Evolutionary conservation across 2,329 filamentous ascomycete species (phyloP), one percentile per base, ranked within the genome.

Genomic region (Clonostachys solani): DNA sequence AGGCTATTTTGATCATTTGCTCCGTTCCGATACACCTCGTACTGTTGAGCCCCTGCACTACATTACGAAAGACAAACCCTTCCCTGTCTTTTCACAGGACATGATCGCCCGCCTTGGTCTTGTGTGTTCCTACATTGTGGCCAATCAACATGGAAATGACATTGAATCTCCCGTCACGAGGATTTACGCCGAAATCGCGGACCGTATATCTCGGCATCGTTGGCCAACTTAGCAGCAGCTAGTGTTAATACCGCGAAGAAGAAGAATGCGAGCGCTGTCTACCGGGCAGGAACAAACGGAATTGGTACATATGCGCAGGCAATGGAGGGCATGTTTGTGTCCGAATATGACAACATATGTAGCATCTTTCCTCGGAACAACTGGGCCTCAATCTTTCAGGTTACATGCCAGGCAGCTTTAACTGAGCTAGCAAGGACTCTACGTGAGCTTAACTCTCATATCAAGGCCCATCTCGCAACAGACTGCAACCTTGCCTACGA

Each of bases 401-500:
- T 84, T 15, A 92, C 92, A 3, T 94, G 89, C 61, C 85, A 90
- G 57, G 74, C 80, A 34, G 80, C 92, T 12, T 74, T 99, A 50
- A 78, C 83, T 8, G 91, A 96, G 58, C 87, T 97, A 56, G 84
- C 87, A 6, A 84, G 89, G 56, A 96, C 94, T 0, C 68, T 97
- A 46, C 83, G 88, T 29, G 92, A 97, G 59, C 76, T 99, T 33
- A 96, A 97, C 64, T 78, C 81, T 44, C 92, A 96, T 60, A 91
- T 97, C 66, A 91, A 92, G 61, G 73, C 80, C 38, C 92, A 96
- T 60, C 72, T 96, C 37, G 81, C 84, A 54, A 96, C 90, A 0
- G 94, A 99, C 64, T 97, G 92, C 66, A 97, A 89, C 63, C 78
- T 99, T 43, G 91, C 91, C 8, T 99, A 95, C 63, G 94, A 99